phyloP scores from a whole-genome alignment of 2,329 filamentous ascomycete genomes.

The Chaetomium strumarium region DNA sequence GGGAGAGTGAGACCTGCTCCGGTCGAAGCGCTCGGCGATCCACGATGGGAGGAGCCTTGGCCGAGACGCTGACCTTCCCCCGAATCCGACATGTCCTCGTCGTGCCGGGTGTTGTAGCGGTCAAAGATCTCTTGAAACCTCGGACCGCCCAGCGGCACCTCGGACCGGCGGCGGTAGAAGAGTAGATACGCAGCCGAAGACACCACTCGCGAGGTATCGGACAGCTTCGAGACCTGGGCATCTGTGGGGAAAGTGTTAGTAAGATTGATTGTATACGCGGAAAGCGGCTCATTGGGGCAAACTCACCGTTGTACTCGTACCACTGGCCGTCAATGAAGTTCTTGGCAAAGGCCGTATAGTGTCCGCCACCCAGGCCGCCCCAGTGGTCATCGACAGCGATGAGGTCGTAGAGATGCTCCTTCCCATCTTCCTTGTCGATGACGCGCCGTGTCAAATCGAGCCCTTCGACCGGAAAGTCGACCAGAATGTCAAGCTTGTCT shows the following conservation, averaged over 20 bases:
- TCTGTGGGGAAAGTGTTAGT: constrained; percentile 54
- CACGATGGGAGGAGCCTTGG: constrained; percentile 76
- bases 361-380: constrained; percentile 85
- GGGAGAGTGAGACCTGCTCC: constrained; percentile 71
- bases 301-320: constrained; percentile 94
- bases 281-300: background rate
- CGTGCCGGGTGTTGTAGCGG: constrained; percentile 49
- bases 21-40: constrained; percentile 82
- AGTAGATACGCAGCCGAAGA: constrained; percentile 81
- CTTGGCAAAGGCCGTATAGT: constrained; percentile 92
- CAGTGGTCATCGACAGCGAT: constrained; percentile 96
- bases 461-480: constrained; percentile 86
- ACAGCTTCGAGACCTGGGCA: constrained; percentile 60
- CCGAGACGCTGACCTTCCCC: constrained; percentile 86
- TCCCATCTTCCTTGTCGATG: constrained; percentile 71
- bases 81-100: constrained; percentile 44
- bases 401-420: constrained; percentile 81
- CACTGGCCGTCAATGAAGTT: constrained; percentile 85
- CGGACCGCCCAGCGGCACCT: constrained; percentile 70
- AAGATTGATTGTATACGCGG: background rate
- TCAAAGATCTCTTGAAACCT: constrained; percentile 66
- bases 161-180: constrained; percentile 87
- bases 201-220: constrained; percentile 57
- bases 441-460: constrained; percentile 78
- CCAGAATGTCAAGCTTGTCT: constrained; percentile 85